A percentile compares a stretch with the other conserved stretches of the same genome.
Conservation (phyloP, 768 basidiomycete genomes). For the Mycena floridula region DNA sequence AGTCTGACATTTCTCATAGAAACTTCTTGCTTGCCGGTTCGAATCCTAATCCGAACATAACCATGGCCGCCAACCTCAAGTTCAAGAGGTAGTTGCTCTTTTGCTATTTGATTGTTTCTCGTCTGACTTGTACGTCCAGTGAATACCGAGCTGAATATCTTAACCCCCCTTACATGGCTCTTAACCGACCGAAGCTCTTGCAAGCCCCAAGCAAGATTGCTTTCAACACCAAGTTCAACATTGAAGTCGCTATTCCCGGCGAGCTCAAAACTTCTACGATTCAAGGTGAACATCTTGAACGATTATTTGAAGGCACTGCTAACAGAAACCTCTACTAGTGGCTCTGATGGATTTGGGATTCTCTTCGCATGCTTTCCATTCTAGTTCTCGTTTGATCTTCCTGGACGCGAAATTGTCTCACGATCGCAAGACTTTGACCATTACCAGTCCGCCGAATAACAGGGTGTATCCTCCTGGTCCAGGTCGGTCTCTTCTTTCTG, state of each 20-base stretch:
- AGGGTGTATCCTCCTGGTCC: constrained; percentile 11
- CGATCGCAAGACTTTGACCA: constrained; percentile 5
- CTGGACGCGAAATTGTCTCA: constrained; percentile 4
- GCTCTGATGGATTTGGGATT: constrained; percentile 22
- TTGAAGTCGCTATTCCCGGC: background rate
- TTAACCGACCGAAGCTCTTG: background rate
- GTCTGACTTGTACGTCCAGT: too few relatives aligned
- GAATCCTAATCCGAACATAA: constrained; percentile 45
- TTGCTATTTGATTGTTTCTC: too few relatives aligned
- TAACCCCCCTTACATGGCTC: background rate
- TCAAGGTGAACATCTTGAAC: too few relatives aligned
- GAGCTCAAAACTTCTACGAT: too few relatives aligned
- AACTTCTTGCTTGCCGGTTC: constrained; percentile 26
- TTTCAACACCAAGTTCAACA: background rate
- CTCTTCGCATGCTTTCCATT: constrained; percentile 18
- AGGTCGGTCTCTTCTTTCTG: too few relatives aligned
- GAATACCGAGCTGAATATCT: background rate
- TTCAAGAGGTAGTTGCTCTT: too few relatives aligned
- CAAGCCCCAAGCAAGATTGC: background rate
- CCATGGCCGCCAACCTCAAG: too few relatives aligned
- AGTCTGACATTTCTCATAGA: constrained; percentile 1
- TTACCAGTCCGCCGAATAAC: constrained; percentile 6
- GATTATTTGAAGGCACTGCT: too few relatives aligned
- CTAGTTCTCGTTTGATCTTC: constrained; percentile 6
- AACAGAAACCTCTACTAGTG: constrained; percentile 8